Evolutionary conservation across 2,329 filamentous ascomycete species (phyloP), one percentile per base, ranked within the genome.

Genomic region (Hirsutella rhossiliensis): DNA sequence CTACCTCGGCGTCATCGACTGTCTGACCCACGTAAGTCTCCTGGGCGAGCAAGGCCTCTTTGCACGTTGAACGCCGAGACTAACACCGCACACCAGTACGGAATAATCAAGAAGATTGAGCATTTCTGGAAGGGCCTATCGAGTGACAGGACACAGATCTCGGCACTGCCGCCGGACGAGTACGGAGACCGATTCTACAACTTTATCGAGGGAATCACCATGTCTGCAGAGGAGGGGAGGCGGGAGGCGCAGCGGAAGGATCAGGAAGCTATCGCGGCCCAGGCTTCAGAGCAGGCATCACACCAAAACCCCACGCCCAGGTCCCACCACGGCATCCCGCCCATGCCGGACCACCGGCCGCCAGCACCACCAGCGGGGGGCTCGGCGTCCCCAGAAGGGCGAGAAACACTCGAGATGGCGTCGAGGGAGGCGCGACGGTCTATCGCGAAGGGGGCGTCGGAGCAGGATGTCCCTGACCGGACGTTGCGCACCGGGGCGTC

Each of bases 1-100:
- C 64, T 98, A 98, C 60, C 78, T 98, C 8, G 94, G 92, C 31
- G 94, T 98, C 55, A 98, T 98, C 62, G 92, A 98, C 65, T 98
- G 92, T 63, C 71, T 98, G 56, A 98, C 92, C 55, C 87, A 96
- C 62, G 88, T 94, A 75, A 78, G 86, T 30, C 7, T 2, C 38
- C 15, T 8, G 17, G 15, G 36, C 3, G 11, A 15, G 17, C 12
- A 28, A 29, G 15, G n/a, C n/a, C n/a, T n/a, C 23, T 5, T 6
- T 27, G 23, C 23, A 27, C 23, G 9, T 5, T 30, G 38, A 29
- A 23, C 44, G 47, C 57, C 62, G 56, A 66, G 45, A 41, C 43
- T 50, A 43, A 45, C 42, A 44, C 23, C 3, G 23, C n/a, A 18
- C 11, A 29, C 23, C 55, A 94, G 87, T 98, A 97, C 62, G 88